A percentile compares a stretch with the other conserved stretches of the same genome.
Evolutionary conservation across 768 basidiomycete species (phyloP).

Genomic region (Rhizopogon salebrosus): DNA sequence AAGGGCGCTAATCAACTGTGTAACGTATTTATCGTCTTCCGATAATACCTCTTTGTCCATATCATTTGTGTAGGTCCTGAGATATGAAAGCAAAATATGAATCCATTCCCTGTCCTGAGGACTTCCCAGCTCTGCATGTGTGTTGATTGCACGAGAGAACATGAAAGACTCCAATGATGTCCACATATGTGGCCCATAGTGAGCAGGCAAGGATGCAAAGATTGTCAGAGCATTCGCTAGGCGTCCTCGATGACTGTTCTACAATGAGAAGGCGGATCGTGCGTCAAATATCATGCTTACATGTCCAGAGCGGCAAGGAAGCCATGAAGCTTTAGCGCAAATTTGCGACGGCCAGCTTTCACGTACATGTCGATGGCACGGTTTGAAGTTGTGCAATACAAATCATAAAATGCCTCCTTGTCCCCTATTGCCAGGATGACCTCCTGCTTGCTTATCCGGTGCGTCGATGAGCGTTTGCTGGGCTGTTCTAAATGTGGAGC

Average conservation of each 20-base stretch:
- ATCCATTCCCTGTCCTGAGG: conserved; percentile 76
- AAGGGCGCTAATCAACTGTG: conserved; percentile 45
- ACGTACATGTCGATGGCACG: conserved; percentile 82
- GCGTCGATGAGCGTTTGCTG: conserved; percentile 17
- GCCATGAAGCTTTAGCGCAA: conserved; percentile 81
- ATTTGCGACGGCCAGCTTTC: conserved; percentile 78
- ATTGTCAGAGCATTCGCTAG: conserved; percentile 59
- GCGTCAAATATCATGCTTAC: conserved; percentile 44
- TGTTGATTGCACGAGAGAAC: conserved; percentile 68
- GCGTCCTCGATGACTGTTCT: conserved; percentile 59
- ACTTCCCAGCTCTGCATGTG: conserved; percentile 52
- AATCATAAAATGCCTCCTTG: conserved; percentile 62
- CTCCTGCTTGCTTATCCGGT: conserved; percentile 52
- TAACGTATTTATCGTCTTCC: conserved; percentile 50
- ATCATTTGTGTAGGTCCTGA: conserved; percentile 62
- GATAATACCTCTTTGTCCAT: conserved; percentile 47
- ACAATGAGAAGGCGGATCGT: neutral
- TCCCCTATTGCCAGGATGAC: conserved; percentile 54
- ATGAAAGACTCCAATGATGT: conserved; percentile 74
- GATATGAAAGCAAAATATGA: conserved; percentile 68
- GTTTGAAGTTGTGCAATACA: conserved; percentile 73
- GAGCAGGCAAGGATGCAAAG: conserved; percentile 77
- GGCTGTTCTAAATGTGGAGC: conserved; percentile 11
- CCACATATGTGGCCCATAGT: conserved; percentile 82
- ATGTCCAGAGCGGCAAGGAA: conserved; percentile 83